These are phyloP conservation scores for Cucurbita maxima DNA, from an alignment of 306 rosid genomes.

Conservation along the genomic window DNA sequence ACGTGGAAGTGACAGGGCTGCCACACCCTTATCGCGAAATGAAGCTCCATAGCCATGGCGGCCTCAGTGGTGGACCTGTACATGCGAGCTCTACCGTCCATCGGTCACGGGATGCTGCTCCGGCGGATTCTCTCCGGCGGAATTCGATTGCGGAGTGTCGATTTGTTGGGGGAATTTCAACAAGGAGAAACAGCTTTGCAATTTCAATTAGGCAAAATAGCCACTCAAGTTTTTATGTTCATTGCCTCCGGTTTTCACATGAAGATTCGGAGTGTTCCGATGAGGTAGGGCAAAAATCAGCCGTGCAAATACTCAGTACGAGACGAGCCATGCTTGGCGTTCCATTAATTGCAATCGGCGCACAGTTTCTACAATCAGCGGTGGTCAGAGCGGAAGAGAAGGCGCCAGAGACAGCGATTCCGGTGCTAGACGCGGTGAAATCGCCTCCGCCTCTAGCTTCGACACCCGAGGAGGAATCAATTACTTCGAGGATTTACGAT, in stretches of 20 bases:
- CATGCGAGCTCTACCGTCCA: conserved; percentile 16
- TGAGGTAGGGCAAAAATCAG: neutral
- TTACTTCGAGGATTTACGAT: conserved; percentile 76
- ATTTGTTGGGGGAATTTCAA: conserved; percentile 11
- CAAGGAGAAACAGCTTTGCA: conserved; percentile 18
- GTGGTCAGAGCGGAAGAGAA: conserved; percentile 42
- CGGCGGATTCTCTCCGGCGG: conserved; percentile 5
- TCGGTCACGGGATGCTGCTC: conserved; percentile 5
- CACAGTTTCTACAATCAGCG: conserved; percentile 41
- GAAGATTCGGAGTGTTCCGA: conserved; percentile 4
- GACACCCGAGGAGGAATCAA: conserved; percentile 36
- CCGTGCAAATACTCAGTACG: conserved; percentile 1
- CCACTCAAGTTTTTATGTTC: conserved; percentile 15
- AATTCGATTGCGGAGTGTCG: conserved; percentile 1
- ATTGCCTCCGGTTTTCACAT: conserved; percentile 11
- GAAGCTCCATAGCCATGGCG: conserved; percentile 35
- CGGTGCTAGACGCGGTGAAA: conserved; percentile 5
- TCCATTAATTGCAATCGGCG: conserved; percentile 53
- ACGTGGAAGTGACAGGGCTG: conserved; percentile 1
- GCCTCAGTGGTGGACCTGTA: conserved; percentile 18
- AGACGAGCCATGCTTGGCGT: conserved; percentile 46
- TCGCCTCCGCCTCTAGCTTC: neutral
- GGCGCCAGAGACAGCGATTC: conserved; percentile 6
- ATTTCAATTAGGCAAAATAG: conserved; percentile 15
- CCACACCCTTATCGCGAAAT: conserved; percentile 17